phyloP scores from a whole-genome alignment of 2,329 filamentous ascomycete species.

The Calonectria hawksworthii region DNA sequence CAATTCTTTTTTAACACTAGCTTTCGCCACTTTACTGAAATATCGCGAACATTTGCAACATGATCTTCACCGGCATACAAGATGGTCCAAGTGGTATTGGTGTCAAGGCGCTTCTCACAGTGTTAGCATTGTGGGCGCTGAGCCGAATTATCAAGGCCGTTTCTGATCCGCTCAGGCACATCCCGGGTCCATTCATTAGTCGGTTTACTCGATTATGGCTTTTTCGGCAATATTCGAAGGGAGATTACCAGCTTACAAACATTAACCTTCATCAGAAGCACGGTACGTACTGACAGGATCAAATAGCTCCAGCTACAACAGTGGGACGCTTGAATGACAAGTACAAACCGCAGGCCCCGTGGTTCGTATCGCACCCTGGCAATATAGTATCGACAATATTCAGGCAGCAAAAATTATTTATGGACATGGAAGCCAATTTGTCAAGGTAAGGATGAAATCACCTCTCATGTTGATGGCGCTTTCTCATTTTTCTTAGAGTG shows the following conservation, averaged over 20 bases:
- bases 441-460: background rate
- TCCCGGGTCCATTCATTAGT: background rate
- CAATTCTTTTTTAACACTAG: background rate
- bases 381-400: background rate
- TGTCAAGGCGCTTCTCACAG: background rate
- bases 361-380: background rate
- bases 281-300: background rate
- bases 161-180: background rate
- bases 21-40: background rate
- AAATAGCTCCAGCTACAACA: no score
- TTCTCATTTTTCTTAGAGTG: background rate
- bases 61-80: background rate
- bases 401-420: background rate
- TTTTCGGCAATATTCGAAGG: background rate
- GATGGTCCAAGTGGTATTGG: background rate
- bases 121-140: background rate
- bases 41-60: background rate
- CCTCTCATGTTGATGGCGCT: background rate
- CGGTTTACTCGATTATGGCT: constrained; percentile 4
- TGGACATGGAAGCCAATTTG: background rate
- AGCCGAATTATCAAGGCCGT: background rate
- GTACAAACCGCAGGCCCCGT: background rate
- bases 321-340: background rate
- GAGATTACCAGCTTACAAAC: background rate
- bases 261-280: background rate